These are phyloP conservation scores for Singerocomus inundabilis DNA, from an alignment of 1,284 basidiomycete genomes.

Conservation along the genomic window DNA sequence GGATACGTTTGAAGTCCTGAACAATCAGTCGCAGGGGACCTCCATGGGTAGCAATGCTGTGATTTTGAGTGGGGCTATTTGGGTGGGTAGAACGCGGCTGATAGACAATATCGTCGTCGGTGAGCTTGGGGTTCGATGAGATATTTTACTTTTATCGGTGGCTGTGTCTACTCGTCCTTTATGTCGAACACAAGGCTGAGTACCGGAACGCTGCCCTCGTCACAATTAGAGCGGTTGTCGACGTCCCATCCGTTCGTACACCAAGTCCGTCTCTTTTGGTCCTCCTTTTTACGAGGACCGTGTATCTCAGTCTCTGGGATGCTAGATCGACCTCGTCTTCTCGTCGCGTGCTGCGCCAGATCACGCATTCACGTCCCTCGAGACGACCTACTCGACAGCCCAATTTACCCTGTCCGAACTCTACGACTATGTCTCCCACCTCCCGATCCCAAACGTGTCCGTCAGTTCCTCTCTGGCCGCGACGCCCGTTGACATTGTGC, in stretches of 20 bases:
- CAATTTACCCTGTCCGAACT: constrained; percentile 43
- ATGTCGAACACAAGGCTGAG: constrained; percentile 19
- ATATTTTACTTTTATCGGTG: constrained; percentile 2
- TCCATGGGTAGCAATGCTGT: constrained; percentile 41
- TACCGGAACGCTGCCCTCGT: constrained; percentile 32
- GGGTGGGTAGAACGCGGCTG: constrained; percentile 84
- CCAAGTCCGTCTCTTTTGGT: constrained; percentile 40
- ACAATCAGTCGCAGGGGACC: constrained; percentile 29
- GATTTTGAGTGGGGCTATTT: constrained; percentile 86
- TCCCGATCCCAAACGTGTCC: constrained; percentile 13
- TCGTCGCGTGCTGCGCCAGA: constrained; percentile 40
- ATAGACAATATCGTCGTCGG: constrained; percentile 80
- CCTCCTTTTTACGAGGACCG: background rate
- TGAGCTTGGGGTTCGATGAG: constrained; percentile 5
- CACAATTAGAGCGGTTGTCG: constrained; percentile 36
- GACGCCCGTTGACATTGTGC: background rate
- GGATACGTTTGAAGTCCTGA: constrained; percentile 67
- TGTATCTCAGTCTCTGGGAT: constrained; percentile 7
- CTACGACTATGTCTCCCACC: constrained; percentile 33
- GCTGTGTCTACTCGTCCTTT: constrained; percentile 12
- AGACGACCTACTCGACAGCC: constrained; percentile 43
- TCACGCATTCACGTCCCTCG: constrained; percentile 37
- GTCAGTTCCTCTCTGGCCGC: background rate
- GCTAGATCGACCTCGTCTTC: constrained; percentile 60
- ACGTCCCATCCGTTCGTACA: constrained; percentile 49